Evolutionary conservation across 139 green algal species (phyloP), one percentile per base, ranked within the genome.

Genomic region (Chlamydomonas sp.): DNA sequence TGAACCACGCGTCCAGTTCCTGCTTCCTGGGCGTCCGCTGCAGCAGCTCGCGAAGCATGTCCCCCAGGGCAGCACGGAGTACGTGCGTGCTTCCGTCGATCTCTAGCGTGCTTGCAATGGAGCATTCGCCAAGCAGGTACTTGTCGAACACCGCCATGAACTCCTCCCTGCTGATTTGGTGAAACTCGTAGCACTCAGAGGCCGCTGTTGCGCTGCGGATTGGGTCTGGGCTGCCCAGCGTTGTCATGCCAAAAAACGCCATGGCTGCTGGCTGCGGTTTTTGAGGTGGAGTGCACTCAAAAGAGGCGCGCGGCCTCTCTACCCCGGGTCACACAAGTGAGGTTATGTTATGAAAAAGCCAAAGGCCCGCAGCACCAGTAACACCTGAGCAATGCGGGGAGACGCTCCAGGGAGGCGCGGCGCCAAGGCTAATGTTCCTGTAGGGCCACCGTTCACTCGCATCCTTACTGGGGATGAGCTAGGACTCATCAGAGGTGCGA

Each of bases 1-100:
- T 79, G 73, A 79, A 79, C 73, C 73, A 79, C 3, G 39, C 38
- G 58, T 79, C 73, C 20, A 79, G 67, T 48, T 79, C 73, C 22
- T 58, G 36, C 47, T 79, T 79, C 13, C 73, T 59, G 0, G 73
- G 73, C n/a, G 67, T 67, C 24, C 73, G 59, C 2, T 66, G 65
- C 2, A 79, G 67, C 35, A 69, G n/a, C 37, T 35, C 37, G n/a
- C 62, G 22, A 1, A 79, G 67, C 31, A 79, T 69, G 16, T 79
- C 73, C 0, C 73, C 73, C 1, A 79, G 73, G 29, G 72, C 65
- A 22, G 73, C 73, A 3, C 73, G 58, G 1, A 72, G 29, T 3
- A 79, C 72, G 36, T 73, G 61, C 2, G 47, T 64, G 35, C 35
- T 30, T 2, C 73, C 73, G 28, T 74, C 69, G 0, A 79, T 59